Evolutionary conservation across 83 land plant genomes (phyloP).

Genomic region (Thuja plicata): DNA sequence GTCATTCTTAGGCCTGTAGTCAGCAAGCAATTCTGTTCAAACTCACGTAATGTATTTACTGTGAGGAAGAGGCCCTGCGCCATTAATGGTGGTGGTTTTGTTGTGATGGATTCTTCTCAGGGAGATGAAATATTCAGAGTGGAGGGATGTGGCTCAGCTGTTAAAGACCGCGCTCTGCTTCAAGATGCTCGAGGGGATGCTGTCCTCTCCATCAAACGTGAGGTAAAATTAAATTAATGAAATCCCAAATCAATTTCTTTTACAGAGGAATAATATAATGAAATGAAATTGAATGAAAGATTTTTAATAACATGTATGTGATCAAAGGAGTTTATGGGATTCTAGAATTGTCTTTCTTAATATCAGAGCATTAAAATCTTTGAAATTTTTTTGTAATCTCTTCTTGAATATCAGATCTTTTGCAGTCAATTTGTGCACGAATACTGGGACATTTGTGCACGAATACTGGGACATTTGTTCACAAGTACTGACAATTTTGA

Average conservation of each 20-base stretch:
- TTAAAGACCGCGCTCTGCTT: constrained; percentile 34
- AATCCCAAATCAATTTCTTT: neutral
- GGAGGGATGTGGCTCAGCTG: constrained; percentile 52
- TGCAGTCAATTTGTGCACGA: no score
- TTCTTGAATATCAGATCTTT: no score
- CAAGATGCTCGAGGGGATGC: constrained; percentile 31
- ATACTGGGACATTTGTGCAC: no score
- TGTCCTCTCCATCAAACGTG: constrained; percentile 34
- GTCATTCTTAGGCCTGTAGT: constrained; percentile 18
- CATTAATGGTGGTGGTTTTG: constrained; percentile 60
- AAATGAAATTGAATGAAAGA: no score
- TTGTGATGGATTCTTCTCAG: constrained; percentile 24
- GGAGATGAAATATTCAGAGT: constrained; percentile 37
- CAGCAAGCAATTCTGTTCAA: constrained; percentile 53
- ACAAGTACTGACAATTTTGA: no score
- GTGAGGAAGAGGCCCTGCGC: constrained; percentile 56
- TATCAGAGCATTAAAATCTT: no score
- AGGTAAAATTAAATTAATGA: constrained; percentile 20
- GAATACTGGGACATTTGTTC: no score
- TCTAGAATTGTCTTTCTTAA: no score
- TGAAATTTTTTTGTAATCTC: no score
- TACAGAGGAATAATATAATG: no score
- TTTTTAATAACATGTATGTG: no score
- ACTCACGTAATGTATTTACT: constrained; percentile 22
- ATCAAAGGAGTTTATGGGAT: no score